Conservation (phyloP, 306 rosid species). For the Pueraria montana region DNA sequence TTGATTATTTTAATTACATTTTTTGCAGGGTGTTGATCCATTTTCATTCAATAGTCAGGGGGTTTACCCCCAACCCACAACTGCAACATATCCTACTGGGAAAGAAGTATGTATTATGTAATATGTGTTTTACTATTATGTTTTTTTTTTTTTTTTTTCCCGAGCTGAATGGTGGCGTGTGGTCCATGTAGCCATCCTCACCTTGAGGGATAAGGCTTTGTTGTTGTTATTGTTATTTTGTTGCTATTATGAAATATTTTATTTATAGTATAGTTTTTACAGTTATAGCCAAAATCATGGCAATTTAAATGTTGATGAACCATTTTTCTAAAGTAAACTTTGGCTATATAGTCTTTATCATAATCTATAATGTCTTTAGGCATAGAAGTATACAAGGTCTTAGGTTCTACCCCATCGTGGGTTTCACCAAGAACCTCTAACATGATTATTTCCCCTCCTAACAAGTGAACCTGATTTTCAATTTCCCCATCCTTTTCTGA, state of each 20-base stretch:
- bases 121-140: conserved; percentile 23
- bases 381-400: background rate
- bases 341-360: conserved; percentile 7
- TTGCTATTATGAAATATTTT: background rate
- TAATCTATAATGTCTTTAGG: conserved; percentile 6
- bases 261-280: background rate
- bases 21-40: conserved; percentile 71
- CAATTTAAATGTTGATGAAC: conserved; percentile 26
- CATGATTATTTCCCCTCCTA: conserved; percentile 5
- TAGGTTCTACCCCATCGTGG: background rate
- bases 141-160: background rate
- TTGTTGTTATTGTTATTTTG: background rate
- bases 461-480: conserved; percentile 3
- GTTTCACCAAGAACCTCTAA: background rate
- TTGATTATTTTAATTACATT: conserved; percentile 23
- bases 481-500: background rate
- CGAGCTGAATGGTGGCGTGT: background rate
- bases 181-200: background rate
- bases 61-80: conserved; percentile 82
- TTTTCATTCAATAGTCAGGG: conserved; percentile 83
- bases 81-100: conserved; percentile 72
- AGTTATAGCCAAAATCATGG: background rate
- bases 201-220: background rate
- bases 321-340: background rate
- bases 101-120: conserved; percentile 76